These are phyloP conservation scores for Mimosa pudica DNA, from an alignment of 306 rosid species.

Conservation along the genomic window DNA sequence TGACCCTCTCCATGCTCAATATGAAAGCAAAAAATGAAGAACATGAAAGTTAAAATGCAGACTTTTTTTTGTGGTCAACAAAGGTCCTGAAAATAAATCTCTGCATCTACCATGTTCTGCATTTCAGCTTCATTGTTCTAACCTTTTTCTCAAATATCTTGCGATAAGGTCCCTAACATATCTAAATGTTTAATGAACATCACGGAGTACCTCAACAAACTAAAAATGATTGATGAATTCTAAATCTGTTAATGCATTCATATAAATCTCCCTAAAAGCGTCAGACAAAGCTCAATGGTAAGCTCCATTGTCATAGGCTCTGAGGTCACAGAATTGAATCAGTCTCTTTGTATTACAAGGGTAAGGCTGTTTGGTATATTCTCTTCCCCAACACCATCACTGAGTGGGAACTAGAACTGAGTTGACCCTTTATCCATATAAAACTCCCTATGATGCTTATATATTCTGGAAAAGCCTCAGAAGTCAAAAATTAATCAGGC, in stretches of 20 bases:
- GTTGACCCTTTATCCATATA: background rate
- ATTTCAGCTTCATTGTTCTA: background rate
- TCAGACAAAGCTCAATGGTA: no score
- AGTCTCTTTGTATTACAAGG: no score
- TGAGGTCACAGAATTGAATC: no score
- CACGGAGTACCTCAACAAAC: background rate
- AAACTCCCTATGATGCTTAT: background rate
- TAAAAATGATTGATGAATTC: background rate
- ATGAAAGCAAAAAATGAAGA: background rate
- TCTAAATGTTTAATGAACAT: no score
- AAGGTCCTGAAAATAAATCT: background rate
- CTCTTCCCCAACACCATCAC: no score
- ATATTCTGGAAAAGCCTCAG: background rate
- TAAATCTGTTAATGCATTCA: background rate
- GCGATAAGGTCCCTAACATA: background rate
- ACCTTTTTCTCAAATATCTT: background rate
- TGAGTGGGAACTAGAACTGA: no score
- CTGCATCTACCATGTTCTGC: background rate
- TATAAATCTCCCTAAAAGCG: background rate
- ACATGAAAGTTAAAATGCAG: background rate
- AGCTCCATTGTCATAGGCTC: no score
- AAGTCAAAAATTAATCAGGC: background rate
- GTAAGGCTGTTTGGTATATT: no score
- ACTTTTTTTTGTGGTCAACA: background rate
- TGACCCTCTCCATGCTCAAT: background rate